Base-by-base conservation (phyloP, 768 basidiomycete species). In the Lactifluus echinatus region DNA sequence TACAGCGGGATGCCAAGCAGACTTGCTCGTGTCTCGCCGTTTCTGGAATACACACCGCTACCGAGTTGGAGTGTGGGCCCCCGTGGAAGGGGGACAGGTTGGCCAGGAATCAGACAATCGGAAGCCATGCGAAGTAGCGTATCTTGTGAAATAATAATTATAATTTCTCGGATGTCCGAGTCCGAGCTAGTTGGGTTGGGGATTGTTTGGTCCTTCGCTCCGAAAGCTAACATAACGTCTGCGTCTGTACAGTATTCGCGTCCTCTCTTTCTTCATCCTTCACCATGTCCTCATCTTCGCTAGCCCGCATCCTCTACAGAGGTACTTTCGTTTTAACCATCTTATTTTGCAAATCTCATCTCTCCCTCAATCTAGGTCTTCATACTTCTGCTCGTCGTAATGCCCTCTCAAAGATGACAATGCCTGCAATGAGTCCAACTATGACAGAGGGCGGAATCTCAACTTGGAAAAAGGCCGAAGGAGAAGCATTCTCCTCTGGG, bases 401-500 rank as follows among this genome's bases (percentile, higher is more conserved):
- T 74, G 93, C 87, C 37, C 79, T 98, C 64, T 76, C 88, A 59
- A 90, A 84, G 70, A 94, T 97, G 75, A 77, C 84, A 62, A 94
- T 96, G 92, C 94, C 93, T 56, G 93, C 96, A 65, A 99, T 98
- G 95, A 95, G 92, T 61, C 96, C 96, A 31, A 99, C 96, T 56
- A 99, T 99, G 96, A 93, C 93, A 3, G 96, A 98, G 76, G 96
- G 96, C 61, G 96, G 95, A 62, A 96, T 99, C 70, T 89, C 95
- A 45, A 79, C 80, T 31, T 99, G 96, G 94, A 98, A 98, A 80
- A 88, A 89, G 76, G 86, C 87, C 72, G 95, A 97, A 71, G 96
- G 96, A 55, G 94, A 97, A 65, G 50, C 84, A 2, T 99, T 95
- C 69, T 63, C 83, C 17, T 82, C 85, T 7, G 95, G 96, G 24